Percentiles rank a stretch among this genome's conserved stretches.
These are phyloP conservation scores for Trichoderma arundinaceum DNA, from an alignment of 2,329 filamentous ascomycete genomes.

Conservation along the genomic window DNA sequence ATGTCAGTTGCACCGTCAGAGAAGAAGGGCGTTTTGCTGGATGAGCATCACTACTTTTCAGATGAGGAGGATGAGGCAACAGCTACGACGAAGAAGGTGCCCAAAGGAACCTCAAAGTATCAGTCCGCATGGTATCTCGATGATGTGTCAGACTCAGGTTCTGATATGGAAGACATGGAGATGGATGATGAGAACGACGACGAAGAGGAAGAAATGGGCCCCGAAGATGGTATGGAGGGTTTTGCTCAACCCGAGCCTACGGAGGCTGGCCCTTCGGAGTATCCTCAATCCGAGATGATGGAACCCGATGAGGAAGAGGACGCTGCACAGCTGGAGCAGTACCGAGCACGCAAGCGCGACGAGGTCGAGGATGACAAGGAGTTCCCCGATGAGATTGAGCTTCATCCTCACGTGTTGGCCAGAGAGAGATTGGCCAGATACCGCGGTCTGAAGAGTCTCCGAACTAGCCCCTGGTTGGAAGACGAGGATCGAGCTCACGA, in stretches of 20 bases:
- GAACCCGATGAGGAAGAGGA: slow-evolving; percentile 82
- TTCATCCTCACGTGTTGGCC: slow-evolving; percentile 85
- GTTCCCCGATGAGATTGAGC: slow-evolving; percentile 96
- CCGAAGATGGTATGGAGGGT: slow-evolving; percentile 83
- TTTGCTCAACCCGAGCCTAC: slow-evolving; percentile 70
- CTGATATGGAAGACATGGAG: slow-evolving; percentile 75
- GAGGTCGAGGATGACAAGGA: slow-evolving; percentile 91
- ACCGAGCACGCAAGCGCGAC: slow-evolving; percentile 75
- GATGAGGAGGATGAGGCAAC: slow-evolving; percentile 70
- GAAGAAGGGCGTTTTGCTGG: slow-evolving; percentile 87
- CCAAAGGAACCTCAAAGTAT: slow-evolving; percentile 90
- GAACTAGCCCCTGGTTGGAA: slow-evolving; percentile 86
- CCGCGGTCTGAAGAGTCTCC: slow-evolving; percentile 87
- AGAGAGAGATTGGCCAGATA: slow-evolving; percentile 85
- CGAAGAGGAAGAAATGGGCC: slow-evolving; percentile 58
- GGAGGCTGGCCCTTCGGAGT: slow-evolving; percentile 83
- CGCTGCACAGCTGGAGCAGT: slow-evolving; percentile 78
- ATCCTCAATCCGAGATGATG: slow-evolving; percentile 93
- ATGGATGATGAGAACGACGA: slow-evolving; percentile 62
- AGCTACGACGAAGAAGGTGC: slow-evolving; percentile 72
- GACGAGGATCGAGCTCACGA: slow-evolving; percentile 86
- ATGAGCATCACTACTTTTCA: slow-evolving; percentile 98
- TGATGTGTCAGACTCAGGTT: slow-evolving; percentile 82
- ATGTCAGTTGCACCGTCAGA: slow-evolving; percentile 48
- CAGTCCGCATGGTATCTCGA: slow-evolving; percentile 92